phyloP scores from a whole-genome alignment of 805 yeast genomes.

The Myxozyma sirexii region DNA sequence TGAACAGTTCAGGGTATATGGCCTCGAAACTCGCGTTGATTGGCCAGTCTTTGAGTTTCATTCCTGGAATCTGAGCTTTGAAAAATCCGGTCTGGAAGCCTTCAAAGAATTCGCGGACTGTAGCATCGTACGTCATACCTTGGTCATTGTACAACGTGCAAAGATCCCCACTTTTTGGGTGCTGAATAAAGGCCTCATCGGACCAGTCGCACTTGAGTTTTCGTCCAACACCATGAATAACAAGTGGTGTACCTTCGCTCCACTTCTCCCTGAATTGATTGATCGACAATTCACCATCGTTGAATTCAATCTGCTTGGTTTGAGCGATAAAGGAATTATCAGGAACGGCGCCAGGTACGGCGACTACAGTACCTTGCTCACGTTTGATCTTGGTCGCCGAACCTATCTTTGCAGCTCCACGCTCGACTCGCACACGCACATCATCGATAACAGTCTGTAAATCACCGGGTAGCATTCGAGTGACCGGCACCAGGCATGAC shows the following conservation, averaged over 20 bases:
- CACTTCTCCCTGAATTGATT: conserved; percentile 20
- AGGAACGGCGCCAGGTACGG: background rate
- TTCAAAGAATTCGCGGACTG: conserved; percentile 15
- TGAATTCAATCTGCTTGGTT: conserved; percentile 7
- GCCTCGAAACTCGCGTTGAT: conserved; percentile 18
- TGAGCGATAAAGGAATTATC: conserved; percentile 3
- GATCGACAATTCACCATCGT: conserved; percentile 11
- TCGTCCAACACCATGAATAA: conserved; percentile 14
- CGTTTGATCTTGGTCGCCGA: background rate
- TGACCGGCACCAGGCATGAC: conserved; percentile 18
- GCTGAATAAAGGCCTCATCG: conserved; percentile 1
- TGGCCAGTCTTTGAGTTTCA: conserved; percentile 32
- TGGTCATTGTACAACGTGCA: conserved; percentile 13
- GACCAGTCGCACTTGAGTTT: conserved; percentile 21
- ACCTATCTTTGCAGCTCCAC: background rate
- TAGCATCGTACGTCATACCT: conserved; percentile 11
- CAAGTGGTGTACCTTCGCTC: conserved; percentile 24
- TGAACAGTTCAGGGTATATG: conserved; percentile 27
- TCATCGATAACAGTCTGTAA: conserved; percentile 7
- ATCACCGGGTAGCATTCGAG: conserved; percentile 24
- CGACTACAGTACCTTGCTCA: background rate
- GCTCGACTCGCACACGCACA: conserved; percentile 2
- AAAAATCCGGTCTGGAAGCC: conserved; percentile 16
- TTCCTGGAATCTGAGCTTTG: conserved; percentile 1
- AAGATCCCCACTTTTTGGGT: conserved; percentile 9